Percentiles rank a stretch among this genome's conserved stretches.
Conservation (phyloP, 208 protist species). For the Leishmania tropica region DNA sequence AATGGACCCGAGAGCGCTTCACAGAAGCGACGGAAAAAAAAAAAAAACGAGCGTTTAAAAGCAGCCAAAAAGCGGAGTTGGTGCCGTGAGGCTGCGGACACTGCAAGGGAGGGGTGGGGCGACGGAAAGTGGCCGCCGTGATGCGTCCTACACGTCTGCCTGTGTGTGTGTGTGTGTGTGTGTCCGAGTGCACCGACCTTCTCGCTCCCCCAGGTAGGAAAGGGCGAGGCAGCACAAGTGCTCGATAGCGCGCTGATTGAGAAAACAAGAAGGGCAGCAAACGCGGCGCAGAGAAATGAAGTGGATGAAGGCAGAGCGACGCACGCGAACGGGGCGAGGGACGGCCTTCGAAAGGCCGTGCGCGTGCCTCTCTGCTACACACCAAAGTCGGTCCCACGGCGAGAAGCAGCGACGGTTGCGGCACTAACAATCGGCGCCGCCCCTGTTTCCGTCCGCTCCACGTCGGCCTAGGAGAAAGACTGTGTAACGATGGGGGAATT, state of each 20-base stretch:
- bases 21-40: too few relatives aligned
- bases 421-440: neutral
- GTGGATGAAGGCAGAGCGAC: neutral
- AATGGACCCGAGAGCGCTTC: too few relatives aligned
- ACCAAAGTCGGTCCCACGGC: neutral
- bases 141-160: neutral
- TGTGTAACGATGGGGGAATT: neutral
- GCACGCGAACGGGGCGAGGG: neutral
- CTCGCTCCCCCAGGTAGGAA: neutral
- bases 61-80: neutral
- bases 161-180: neutral
- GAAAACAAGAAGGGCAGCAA: neutral
- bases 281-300: neutral
- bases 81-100: too few relatives aligned
- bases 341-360: neutral
- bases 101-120: neutral
- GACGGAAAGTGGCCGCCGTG: neutral
- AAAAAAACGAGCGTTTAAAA: too few relatives aligned
- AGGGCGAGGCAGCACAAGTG: neutral
- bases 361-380: neutral
- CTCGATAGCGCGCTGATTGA: neutral
- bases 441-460: neutral
- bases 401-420: neutral
- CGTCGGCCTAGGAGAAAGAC: neutral
- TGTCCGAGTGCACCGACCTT: neutral